These are phyloP conservation scores for Paecilomyces fulvus DNA, from an alignment of 2,329 filamentous ascomycete species.

Conservation along the genomic window DNA sequence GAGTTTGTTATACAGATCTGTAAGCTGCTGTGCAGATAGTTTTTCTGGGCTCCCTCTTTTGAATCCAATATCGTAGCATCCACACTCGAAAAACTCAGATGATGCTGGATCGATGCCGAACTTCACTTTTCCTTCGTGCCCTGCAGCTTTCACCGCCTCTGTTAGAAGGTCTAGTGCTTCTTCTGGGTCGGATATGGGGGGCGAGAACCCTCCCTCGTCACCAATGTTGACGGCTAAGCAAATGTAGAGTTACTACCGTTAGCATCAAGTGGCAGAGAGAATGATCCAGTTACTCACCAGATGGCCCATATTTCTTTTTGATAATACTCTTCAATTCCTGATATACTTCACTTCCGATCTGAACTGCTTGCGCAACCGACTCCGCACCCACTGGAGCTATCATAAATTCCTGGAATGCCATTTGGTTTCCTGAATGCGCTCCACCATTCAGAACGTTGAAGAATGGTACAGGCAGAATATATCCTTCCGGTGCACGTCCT, in stretches of 20 bases:
- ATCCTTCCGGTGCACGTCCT: slow-evolving; percentile 45
- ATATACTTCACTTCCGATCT: slow-evolving; percentile 26
- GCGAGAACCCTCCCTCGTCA: slow-evolving; percentile 31
- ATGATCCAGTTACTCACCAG: slow-evolving; percentile 8
- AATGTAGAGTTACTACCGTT: background rate
- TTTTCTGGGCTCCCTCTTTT: slow-evolving; percentile 20
- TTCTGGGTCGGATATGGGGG: slow-evolving; percentile 24
- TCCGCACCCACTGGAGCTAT: slow-evolving; percentile 8
- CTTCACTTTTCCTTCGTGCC: slow-evolving; percentile 26
- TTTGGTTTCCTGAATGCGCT: slow-evolving; percentile 27
- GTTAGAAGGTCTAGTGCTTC: slow-evolving; percentile 27
- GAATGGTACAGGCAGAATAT: slow-evolving; percentile 50
- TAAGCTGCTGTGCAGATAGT: slow-evolving; percentile 18
- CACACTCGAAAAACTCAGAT: slow-evolving; percentile 28
- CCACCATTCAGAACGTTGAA: slow-evolving; percentile 52
- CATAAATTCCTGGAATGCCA: slow-evolving; percentile 44
- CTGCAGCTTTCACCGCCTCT: slow-evolving; percentile 16
- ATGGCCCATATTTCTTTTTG: slow-evolving; percentile 18
- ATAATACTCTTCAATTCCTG: slow-evolving; percentile 24
- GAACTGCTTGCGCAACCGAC: slow-evolving; percentile 11
- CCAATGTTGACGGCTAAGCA: slow-evolving; percentile 22
- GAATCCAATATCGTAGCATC: slow-evolving; percentile 31
- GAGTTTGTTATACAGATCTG: slow-evolving; percentile 22
- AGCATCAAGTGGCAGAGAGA: background rate
- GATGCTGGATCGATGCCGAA: slow-evolving; percentile 36